These are phyloP conservation scores for Bipolaris zeicola DNA, from an alignment of 2,329 filamentous ascomycete species.

Conservation along the genomic window DNA sequence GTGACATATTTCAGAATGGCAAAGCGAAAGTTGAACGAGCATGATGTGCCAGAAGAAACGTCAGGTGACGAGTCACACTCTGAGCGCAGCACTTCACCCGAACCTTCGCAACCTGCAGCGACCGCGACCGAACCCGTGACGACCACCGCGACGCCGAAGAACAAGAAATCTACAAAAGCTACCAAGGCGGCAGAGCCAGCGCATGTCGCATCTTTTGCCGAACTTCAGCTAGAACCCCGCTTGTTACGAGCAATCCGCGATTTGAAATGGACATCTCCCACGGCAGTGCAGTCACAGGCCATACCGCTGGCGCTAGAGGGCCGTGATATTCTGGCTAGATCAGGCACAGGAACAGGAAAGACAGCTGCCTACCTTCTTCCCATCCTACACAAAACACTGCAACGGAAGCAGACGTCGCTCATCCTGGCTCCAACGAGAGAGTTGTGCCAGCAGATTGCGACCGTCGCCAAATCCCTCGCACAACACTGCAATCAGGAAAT, in stretches of 20 bases:
- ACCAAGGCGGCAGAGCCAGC: background rate
- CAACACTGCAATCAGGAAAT: constrained; percentile 85
- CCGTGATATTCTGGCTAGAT: constrained; percentile 87
- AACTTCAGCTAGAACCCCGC: constrained; percentile 80
- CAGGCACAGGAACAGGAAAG: constrained; percentile 95
- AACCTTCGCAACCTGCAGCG: background rate
- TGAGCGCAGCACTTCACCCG: constrained; percentile 18
- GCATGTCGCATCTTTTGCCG: constrained; percentile 65
- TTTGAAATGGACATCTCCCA: constrained; percentile 83
- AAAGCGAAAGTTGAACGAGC: constrained; percentile 59
- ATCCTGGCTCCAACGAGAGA: constrained; percentile 94
- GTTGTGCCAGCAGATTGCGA: constrained; percentile 87
- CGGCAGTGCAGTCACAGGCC: constrained; percentile 83
- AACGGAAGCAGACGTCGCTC: constrained; percentile 78
- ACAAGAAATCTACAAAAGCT: constrained; percentile 9
- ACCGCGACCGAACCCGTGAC: background rate
- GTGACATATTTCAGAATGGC: background rate
- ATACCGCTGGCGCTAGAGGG: constrained; percentile 88
- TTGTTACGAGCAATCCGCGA: constrained; percentile 84
- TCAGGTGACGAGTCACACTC: constrained; percentile 29
- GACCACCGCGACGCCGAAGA: background rate
- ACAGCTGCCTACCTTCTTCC: constrained; percentile 95
- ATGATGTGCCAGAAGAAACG: constrained; percentile 51
- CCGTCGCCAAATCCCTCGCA: constrained; percentile 75
- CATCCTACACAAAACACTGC: constrained; percentile 81